Percentiles rank a stretch among this genome's conserved stretches.
Conservation (phyloP, 2,329 filamentous ascomycete species). For the Cytospora piceicola region DNA sequence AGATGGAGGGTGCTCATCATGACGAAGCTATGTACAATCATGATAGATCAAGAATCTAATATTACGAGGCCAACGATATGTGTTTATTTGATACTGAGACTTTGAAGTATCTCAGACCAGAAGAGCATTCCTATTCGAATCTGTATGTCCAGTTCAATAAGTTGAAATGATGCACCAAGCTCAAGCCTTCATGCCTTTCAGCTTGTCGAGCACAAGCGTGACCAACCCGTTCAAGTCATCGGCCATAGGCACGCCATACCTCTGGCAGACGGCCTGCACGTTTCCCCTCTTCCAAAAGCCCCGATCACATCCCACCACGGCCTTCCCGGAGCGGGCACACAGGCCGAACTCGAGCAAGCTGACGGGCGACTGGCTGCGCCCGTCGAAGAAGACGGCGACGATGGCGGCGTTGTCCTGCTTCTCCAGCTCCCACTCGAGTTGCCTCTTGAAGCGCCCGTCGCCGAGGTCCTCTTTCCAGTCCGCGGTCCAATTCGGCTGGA, state of each 20-base stretch:
- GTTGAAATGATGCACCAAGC: not conserved
- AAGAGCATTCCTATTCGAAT: not conserved
- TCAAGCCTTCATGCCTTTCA: constrained; percentile 17
- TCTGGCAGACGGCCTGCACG: constrained; percentile 59
- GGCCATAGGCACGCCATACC: constrained; percentile 50
- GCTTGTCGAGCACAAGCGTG: not conserved
- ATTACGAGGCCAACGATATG: constrained; percentile 13
- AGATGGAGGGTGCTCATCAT: not conserved
- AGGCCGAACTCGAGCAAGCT: constrained; percentile 66
- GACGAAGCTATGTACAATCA: constrained; percentile 22
- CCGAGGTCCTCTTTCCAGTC: constrained; percentile 55
- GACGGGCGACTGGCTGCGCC: constrained; percentile 56
- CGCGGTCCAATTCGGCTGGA: constrained; percentile 59
- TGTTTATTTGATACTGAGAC: constrained; percentile 5
- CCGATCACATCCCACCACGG: constrained; percentile 56
- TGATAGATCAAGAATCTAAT: constrained; percentile 27
- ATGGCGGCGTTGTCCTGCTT: constrained; percentile 57
- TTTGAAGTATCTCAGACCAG: not conserved
- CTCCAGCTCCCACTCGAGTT: constrained; percentile 65
- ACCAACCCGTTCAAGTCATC: constrained; percentile 47
- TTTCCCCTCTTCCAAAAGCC: constrained; percentile 64
- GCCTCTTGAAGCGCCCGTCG: constrained; percentile 49
- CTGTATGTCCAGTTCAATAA: not conserved
- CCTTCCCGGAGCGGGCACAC: constrained; percentile 47
- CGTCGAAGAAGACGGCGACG: constrained; percentile 61